Percentiles rank a stretch among this genome's conserved stretches.
These are phyloP conservation scores for Kwoniella mangroviensis DNA, from an alignment of 768 basidiomycete species.

Conservation along the genomic window DNA sequence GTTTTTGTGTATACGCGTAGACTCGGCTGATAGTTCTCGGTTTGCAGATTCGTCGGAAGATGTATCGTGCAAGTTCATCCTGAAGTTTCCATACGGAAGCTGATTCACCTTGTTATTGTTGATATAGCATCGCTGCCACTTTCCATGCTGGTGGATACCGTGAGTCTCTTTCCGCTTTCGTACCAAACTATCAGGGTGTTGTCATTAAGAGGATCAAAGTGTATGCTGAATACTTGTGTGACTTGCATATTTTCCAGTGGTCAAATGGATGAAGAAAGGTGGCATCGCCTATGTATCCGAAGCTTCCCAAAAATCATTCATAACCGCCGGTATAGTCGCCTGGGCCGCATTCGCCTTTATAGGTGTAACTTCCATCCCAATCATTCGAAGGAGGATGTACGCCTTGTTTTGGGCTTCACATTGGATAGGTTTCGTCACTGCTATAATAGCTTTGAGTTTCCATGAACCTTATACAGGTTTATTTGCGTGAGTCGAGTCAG, in stretches of 20 bases:
- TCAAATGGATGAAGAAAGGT: conserved; percentile 39
- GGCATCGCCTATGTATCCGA: conserved; percentile 7
- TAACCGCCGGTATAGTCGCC: conserved; percentile 54
- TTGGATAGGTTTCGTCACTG: conserved; percentile 63
- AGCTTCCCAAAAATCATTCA: conserved; percentile 11
- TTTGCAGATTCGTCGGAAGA: conserved; percentile 45
- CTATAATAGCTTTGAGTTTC: conserved; percentile 64
- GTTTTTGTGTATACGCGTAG: background rate
- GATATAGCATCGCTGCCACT: conserved; percentile 26
- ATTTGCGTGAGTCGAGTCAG: conserved; percentile 31
- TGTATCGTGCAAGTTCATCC: conserved; percentile 29
- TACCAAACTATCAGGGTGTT: no score
- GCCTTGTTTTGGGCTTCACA: conserved; percentile 70
- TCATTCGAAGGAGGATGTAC: conserved; percentile 67
- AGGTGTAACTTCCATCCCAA: conserved; percentile 67
- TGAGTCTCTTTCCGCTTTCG: conserved; percentile 25
- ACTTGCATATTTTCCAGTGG: conserved; percentile 12
- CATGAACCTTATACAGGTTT: conserved; percentile 65
- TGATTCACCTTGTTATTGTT: background rate
- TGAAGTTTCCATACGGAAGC: no score
- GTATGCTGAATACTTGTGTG: background rate
- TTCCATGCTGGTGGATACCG: conserved; percentile 48
- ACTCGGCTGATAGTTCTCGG: background rate
- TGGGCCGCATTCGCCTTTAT: conserved; percentile 65
- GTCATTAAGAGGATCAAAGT: no score